Evolutionary conservation across 768 basidiomycete genomes (phyloP).

Genomic region (Trametes cinnabarina): DNA sequence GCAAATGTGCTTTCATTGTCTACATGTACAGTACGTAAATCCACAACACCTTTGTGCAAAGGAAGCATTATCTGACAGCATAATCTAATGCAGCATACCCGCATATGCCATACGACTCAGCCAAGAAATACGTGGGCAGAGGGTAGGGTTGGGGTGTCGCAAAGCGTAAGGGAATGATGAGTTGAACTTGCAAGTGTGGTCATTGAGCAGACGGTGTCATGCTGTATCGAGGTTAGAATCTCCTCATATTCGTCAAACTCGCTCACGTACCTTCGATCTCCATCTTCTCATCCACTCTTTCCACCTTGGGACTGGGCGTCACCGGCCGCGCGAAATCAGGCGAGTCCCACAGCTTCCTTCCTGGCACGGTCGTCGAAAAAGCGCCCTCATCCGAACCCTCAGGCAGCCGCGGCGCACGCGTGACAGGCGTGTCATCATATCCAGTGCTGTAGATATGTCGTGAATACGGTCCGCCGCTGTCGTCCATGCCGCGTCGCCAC

Average conservation of each 20-base stretch:
- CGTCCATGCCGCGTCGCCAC: slow-evolving; percentile 16
- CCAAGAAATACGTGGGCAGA: background rate
- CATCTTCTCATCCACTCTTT: slow-evolving; percentile 1
- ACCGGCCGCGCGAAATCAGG: slow-evolving; percentile 10
- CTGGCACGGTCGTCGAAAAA: background rate
- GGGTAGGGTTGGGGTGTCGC: background rate
- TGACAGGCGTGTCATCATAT: slow-evolving; percentile 56
- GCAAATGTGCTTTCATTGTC: background rate
- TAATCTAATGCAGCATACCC: slow-evolving; percentile 4
- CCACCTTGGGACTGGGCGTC: slow-evolving; percentile 3
- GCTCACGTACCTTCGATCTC: slow-evolving; percentile 7
- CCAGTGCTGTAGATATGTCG: slow-evolving; percentile 21
- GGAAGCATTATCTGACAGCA: slow-evolving; percentile 5
- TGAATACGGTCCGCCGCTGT: slow-evolving; percentile 17
- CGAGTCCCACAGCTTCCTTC: slow-evolving; percentile 19
- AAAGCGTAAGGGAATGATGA: background rate
- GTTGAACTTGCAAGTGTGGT: background rate
- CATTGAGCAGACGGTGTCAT: background rate
- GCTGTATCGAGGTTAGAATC: background rate
- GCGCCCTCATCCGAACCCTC: background rate
- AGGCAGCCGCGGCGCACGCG: slow-evolving; percentile 34
- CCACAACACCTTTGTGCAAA: background rate
- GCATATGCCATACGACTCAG: background rate
- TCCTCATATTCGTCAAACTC: background rate
- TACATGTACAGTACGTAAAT: slow-evolving; percentile 11